Base-by-base conservation (phyloP, 495 filamentous ascomycete genomes). In the Annulohypoxylon nitens region DNA sequence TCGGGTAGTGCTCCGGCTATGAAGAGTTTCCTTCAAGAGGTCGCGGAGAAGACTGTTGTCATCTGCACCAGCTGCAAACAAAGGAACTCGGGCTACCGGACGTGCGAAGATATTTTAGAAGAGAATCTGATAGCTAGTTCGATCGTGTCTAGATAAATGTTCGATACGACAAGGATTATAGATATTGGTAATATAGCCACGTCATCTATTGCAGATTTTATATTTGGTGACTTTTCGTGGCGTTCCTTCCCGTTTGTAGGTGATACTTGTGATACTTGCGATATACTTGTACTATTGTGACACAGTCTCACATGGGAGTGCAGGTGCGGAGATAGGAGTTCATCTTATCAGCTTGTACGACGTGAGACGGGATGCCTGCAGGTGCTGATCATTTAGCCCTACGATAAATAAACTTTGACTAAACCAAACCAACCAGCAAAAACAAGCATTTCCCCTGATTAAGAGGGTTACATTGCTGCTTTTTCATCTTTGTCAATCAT, bases 21-120 rank as follows among this genome's bases (percentile, higher is more conserved):
- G 64, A 70, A 65, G 9, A 18, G 36, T 8, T 77, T 77, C 48
- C 66, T 77, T 7, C 43, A 66, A 16, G 75, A 75, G 54, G 30
- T 73, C 10, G 54, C 72, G 23, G 55, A 64, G 10, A 77, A 77
- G 58, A 77, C 75, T 7, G 37, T 73, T 3, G 47, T 77, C 25
- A 61, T 77, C 11, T 77, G 75, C 39, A 37, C 64, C 0, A 67
- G 26, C 18, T 77, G 75, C 50, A 75, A 66, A 39, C 50, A 68
- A 54, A 61, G 57, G 47, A 77, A 77, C 23, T 14, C 36, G 0
- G 63, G 75, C 4, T 77, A 77, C 50, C 20, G 61, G 34, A 50
- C 61, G 4, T 60, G 48, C 45, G 72, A 77, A 26, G 75, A 77
- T 9, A 66, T 72, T 5, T 26, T 75, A 12, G 48, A 48, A 37